These are phyloP conservation scores for Diaporthe australafricana DNA, from an alignment of 2,329 filamentous ascomycete species.

Conservation along the genomic window DNA sequence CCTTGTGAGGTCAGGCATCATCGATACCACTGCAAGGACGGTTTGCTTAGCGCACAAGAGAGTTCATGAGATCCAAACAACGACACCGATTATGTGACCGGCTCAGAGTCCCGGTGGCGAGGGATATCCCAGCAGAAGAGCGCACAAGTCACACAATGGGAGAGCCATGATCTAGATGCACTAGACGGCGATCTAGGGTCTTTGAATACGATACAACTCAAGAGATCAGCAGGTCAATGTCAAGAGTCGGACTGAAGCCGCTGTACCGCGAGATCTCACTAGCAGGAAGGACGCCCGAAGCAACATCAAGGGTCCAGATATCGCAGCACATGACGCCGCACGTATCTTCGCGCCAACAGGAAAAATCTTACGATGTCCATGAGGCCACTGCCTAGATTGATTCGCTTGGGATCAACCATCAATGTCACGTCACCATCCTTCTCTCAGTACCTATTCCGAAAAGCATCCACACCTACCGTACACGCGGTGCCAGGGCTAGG, in stretches of 20 bases:
- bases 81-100: conserved; percentile 6
- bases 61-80: conserved; percentile 8
- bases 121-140: not conserved
- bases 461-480: not conserved
- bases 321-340: not conserved
- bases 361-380: not conserved
- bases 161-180: not conserved
- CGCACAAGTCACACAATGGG: not conserved
- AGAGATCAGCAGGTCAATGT: not conserved
- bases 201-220: not conserved
- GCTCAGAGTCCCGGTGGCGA: conserved; percentile 6
- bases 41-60: conserved; percentile 10
- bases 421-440: not conserved
- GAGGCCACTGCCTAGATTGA: not conserved
- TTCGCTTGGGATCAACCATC: not conserved
- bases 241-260: not conserved
- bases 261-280: not conserved
- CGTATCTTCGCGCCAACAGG: not conserved
- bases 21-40: conserved; percentile 11
- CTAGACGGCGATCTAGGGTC: not conserved
- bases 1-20: not conserved
- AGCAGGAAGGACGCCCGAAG: no score
- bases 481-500: not conserved
- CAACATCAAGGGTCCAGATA: not conserved
- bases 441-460: not conserved